These are phyloP conservation scores for Saussurea involucrata DNA, from an alignment of 129 eudicot species.

Conservation along the genomic window DNA sequence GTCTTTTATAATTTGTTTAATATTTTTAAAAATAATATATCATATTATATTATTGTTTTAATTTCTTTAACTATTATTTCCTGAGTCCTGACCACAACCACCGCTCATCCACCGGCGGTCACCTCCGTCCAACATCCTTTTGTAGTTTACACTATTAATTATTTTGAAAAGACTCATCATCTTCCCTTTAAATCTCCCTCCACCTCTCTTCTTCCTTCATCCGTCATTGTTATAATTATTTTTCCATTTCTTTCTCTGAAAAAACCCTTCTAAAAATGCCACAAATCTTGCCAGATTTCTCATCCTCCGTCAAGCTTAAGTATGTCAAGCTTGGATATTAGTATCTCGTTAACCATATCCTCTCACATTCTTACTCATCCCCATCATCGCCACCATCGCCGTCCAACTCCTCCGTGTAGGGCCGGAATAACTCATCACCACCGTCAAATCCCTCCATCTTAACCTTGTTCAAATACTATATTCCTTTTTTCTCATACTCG, in stretches of 20 bases:
- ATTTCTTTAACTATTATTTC: too few relatives aligned
- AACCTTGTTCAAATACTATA: slow-evolving; percentile 26
- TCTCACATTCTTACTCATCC: slow-evolving; percentile 31
- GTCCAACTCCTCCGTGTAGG: too few relatives aligned
- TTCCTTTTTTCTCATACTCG: slow-evolving; percentile 32
- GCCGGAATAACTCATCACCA: slow-evolving; percentile 27
- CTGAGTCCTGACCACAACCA: too few relatives aligned
- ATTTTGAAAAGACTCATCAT: too few relatives aligned
- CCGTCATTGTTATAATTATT: slow-evolving; percentile 10
- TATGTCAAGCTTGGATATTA: slow-evolving; percentile 55
- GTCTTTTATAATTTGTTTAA: too few relatives aligned
- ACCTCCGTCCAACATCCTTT: too few relatives aligned
- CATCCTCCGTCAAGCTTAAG: slow-evolving; percentile 39
- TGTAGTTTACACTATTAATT: too few relatives aligned
- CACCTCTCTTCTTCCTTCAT: background rate
- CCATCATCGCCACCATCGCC: slow-evolving; percentile 28
- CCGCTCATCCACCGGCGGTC: too few relatives aligned
- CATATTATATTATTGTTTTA: too few relatives aligned
- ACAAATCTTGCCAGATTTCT: slow-evolving; percentile 38
- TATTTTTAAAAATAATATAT: too few relatives aligned
- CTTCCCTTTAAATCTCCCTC: background rate
- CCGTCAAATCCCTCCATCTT: slow-evolving; percentile 27
- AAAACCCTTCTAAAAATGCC: background rate
- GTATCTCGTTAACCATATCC: slow-evolving; percentile 36
- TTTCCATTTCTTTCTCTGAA: too few relatives aligned